phyloP scores from a whole-genome alignment of 2,329 filamentous ascomycete species.

The Fusarium marasasianum region DNA sequence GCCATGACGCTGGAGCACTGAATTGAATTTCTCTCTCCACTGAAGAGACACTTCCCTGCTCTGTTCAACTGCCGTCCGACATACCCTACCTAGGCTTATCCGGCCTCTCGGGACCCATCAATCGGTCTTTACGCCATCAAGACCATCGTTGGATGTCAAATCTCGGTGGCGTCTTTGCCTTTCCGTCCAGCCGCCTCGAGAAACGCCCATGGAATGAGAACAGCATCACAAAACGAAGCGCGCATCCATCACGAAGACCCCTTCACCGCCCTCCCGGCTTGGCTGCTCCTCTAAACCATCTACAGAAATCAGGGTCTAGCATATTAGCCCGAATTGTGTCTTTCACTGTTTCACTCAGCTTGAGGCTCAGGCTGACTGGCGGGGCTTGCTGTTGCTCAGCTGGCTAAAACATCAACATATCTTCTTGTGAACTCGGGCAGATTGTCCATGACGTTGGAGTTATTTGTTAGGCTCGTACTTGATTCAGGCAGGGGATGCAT shows the following conservation, averaged over 20 bases:
- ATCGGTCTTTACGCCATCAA: neutral
- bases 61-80: conserved; percentile 25
- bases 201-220: conserved; percentile 14
- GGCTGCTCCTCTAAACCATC: neutral
- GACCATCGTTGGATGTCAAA: neutral
- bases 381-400: neutral
- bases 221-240: neutral
- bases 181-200: conserved; percentile 11
- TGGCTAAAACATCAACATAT: neutral
- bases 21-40: conserved; percentile 6
- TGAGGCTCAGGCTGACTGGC: neutral
- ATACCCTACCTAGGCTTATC: neutral
- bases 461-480: neutral
- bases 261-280: neutral
- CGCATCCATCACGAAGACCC: neutral
- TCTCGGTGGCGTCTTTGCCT: conserved; percentile 1
- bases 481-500: neutral
- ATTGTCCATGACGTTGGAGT: neutral
- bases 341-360: neutral
- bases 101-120: neutral
- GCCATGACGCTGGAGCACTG: neutral
- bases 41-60: conserved; percentile 20
- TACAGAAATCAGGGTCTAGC: neutral
- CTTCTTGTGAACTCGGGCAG: neutral
- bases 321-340: neutral